These are phyloP conservation scores for Pythium volutum DNA, from an alignment of 352 stramenopile species.

Conservation along the genomic window DNA sequence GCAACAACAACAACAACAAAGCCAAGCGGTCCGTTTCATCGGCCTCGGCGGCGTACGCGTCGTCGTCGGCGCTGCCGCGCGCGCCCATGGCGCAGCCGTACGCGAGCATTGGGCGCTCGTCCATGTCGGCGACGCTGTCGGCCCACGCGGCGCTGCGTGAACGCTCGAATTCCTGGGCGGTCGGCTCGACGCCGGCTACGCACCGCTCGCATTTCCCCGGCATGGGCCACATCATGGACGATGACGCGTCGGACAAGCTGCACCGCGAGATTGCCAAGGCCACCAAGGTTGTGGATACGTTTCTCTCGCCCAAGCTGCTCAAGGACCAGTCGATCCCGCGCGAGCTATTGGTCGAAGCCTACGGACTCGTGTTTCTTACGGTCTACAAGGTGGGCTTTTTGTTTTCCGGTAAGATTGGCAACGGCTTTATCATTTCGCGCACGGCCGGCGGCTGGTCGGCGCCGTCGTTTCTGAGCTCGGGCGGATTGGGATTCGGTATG, in stretches of 20 bases:
- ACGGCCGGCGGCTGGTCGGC: conserved; percentile 72
- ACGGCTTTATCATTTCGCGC: conserved; percentile 72
- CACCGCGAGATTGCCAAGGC: conserved; percentile 62
- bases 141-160: conserved; percentile 45
- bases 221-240: conserved; percentile 48
- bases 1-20: background rate
- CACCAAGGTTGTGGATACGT: conserved; percentile 63
- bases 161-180: conserved; percentile 55
- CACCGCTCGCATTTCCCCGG: conserved; percentile 28
- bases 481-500: conserved; percentile 77
- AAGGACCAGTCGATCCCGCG: conserved; percentile 82
- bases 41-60: background rate
- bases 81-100: conserved; percentile 1
- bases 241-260: conserved; percentile 54
- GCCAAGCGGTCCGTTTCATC: conserved; percentile 1
- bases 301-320: conserved; percentile 67
- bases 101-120: conserved; percentile 10
- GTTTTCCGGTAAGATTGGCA: conserved; percentile 76
- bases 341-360: conserved; percentile 68
- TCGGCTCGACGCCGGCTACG: conserved; percentile 12
- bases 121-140: conserved; percentile 21
- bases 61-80: conserved; percentile 1
- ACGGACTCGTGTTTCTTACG: conserved; percentile 75
- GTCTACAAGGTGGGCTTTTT: conserved; percentile 82
- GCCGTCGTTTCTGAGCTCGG: conserved; percentile 66